Conservation (phyloP, 805 yeast genomes). For the Yamadazyma akitaensis region DNA sequence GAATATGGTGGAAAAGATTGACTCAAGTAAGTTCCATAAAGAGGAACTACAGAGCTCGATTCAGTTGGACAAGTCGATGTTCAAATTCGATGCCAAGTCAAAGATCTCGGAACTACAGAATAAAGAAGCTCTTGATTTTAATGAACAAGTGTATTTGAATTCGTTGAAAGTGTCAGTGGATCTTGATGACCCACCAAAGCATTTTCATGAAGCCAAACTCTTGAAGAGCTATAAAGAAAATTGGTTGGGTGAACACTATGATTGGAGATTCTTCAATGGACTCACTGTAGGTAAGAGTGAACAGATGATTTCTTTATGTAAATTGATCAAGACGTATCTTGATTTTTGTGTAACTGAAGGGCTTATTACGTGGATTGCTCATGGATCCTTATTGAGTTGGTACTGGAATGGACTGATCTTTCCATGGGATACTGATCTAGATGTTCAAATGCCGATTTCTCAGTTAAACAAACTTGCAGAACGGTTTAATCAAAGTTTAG, state of each 20-base stretch:
- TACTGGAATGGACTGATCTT: constrained; percentile 59
- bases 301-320: constrained; percentile 40
- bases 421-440: constrained; percentile 70
- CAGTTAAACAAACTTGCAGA: constrained; percentile 46
- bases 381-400: constrained; percentile 64
- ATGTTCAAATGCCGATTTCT: constrained; percentile 57
- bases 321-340: constrained; percentile 51
- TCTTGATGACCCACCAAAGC: constrained; percentile 23
- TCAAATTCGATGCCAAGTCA: constrained; percentile 20
- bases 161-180: constrained; percentile 17
- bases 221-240: constrained; percentile 14
- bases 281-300: constrained; percentile 29
- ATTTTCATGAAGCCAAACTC: constrained; percentile 29
- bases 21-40: not conserved
- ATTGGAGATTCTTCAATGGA: constrained; percentile 37
- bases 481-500: constrained; percentile 46
- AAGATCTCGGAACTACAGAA: constrained; percentile 16
- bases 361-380: constrained; percentile 59
- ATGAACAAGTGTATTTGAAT: constrained; percentile 19
- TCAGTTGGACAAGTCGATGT: constrained; percentile 15
- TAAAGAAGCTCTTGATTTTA: constrained; percentile 11
- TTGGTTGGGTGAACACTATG: constrained; percentile 34
- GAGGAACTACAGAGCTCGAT: not conserved
- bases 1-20: not conserved
- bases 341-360: constrained; percentile 45